Percentiles rank a stretch among this genome's conserved stretches.
phyloP scores from a whole-genome alignment of 345 rosid genomes.

The Acer campestre region DNA sequence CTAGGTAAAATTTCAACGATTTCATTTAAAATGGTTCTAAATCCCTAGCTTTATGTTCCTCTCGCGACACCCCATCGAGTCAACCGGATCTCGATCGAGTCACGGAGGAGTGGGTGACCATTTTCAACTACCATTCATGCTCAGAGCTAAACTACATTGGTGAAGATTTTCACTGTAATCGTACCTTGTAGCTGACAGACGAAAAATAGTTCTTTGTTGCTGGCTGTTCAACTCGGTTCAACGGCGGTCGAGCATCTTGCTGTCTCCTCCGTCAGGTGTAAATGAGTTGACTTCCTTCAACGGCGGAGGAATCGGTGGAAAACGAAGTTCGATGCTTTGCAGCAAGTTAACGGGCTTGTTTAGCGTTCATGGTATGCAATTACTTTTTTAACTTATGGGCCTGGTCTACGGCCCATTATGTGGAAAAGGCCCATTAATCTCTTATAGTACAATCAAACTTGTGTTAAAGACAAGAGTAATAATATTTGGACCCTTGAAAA shows the following conservation, averaged over 20 bases:
- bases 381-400: neutral
- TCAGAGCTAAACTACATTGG: neutral
- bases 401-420: slow-evolving; percentile 29
- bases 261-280: neutral
- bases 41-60: neutral
- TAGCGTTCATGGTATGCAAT: neutral
- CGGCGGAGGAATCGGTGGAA: too few species aligned
- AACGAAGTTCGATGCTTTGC: neutral
- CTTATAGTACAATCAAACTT: too few species aligned
- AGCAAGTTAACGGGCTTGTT: neutral
- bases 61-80: neutral
- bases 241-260: neutral
- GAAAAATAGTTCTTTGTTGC: neutral
- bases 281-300: neutral
- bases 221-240: neutral
- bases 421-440: slow-evolving; percentile 25
- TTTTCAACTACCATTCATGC: neutral
- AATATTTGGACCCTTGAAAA: too few species aligned
- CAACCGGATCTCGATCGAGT: neutral
- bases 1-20: neutral
- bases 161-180: neutral
- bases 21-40: neutral
- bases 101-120: neutral
- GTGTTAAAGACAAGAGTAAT: too few species aligned
- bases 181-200: neutral